These are phyloP conservation scores for Verticillium isaacii DNA, from an alignment of 2,329 filamentous ascomycete genomes.

Conservation along the genomic window DNA sequence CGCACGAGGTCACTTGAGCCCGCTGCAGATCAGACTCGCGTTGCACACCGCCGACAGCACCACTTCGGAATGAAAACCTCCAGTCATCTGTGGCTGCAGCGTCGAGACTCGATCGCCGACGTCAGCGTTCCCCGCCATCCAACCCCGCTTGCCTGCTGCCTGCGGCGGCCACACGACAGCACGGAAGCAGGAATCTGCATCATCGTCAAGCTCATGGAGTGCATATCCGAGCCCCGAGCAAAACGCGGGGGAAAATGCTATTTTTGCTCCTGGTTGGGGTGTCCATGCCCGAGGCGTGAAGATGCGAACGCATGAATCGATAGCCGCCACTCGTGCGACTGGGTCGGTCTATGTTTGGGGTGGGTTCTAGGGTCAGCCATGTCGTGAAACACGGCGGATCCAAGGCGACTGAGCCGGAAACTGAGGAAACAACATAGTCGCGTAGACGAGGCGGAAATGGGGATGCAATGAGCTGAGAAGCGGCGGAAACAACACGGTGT, in stretches of 20 bases:
- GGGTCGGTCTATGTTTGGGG: not conserved
- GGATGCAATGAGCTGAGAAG: not conserved
- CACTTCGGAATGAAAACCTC: not conserved
- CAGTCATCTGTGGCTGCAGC: not conserved
- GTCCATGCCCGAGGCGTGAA: not conserved
- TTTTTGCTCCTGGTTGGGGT: not conserved
- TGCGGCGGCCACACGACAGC: not conserved
- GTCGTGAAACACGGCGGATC: not conserved
- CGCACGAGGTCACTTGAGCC: no score
- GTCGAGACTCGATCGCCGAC: not conserved
- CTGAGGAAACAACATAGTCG: not conserved
- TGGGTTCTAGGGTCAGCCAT: not conserved
- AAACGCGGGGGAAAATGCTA: not conserved
- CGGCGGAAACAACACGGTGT: not conserved
- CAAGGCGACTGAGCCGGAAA: not conserved
- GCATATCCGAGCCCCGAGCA: not conserved
- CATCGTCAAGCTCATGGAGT: not conserved
- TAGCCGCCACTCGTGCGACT: not conserved
- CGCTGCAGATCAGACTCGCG: not conserved
- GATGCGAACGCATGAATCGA: not conserved
- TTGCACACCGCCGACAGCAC: conserved; percentile 1
- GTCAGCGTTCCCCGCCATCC: not conserved
- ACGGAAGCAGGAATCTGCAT: not conserved
- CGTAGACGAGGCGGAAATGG: not conserved
- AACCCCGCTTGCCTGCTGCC: not conserved